These are phyloP conservation scores for Penicillium silybi DNA, from an alignment of 495 filamentous ascomycete species.

Conservation along the genomic window DNA sequence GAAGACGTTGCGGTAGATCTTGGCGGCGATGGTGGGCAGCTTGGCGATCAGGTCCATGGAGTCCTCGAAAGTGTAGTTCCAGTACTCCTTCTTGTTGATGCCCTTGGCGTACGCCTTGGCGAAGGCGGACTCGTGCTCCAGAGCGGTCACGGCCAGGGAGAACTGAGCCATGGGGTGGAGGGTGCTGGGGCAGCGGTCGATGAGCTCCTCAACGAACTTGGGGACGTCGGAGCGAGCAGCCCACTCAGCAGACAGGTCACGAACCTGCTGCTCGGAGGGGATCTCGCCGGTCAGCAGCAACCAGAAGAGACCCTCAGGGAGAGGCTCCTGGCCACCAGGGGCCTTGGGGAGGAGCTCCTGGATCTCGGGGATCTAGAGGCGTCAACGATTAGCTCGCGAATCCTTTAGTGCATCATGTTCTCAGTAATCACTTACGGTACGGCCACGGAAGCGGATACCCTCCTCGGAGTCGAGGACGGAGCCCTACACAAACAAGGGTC, in stretches of 20 bases:
- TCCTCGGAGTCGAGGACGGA: constrained; percentile 98
- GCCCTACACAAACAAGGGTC: constrained; percentile 45
- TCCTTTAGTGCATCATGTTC: neutral
- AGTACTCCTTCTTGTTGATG: constrained; percentile 98
- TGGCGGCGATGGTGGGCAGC: constrained; percentile 93
- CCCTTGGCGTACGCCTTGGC: constrained; percentile 98
- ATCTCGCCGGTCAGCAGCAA: constrained; percentile 96
- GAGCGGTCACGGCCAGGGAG: constrained; percentile 93
- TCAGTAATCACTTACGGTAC: constrained; percentile 58
- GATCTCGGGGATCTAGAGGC: constrained; percentile 82
- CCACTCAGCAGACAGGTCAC: constrained; percentile 96
- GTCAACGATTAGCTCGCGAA: constrained; percentile 14
- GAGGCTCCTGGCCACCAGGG: constrained; percentile 89
- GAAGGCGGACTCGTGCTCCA: constrained; percentile 97
- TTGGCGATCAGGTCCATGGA: constrained; percentile 99
- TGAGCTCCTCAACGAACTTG: constrained; percentile 96
- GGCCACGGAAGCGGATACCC: constrained; percentile 97
- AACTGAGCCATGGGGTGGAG: constrained; percentile 99
- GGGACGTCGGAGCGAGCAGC: constrained; percentile 93
- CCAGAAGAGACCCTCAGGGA: constrained; percentile 99
- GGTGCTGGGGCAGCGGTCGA: constrained; percentile 97
- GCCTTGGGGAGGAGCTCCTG: constrained; percentile 96
- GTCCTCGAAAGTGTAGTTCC: constrained; percentile 98
- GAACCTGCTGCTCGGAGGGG: constrained; percentile 94
- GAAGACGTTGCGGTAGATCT: constrained; percentile 99